Percentiles rank a stretch among this genome's conserved stretches.
These are phyloP conservation scores for Colletotrichum siamense DNA, from an alignment of 2,329 filamentous ascomycete genomes.

Conservation along the genomic window DNA sequence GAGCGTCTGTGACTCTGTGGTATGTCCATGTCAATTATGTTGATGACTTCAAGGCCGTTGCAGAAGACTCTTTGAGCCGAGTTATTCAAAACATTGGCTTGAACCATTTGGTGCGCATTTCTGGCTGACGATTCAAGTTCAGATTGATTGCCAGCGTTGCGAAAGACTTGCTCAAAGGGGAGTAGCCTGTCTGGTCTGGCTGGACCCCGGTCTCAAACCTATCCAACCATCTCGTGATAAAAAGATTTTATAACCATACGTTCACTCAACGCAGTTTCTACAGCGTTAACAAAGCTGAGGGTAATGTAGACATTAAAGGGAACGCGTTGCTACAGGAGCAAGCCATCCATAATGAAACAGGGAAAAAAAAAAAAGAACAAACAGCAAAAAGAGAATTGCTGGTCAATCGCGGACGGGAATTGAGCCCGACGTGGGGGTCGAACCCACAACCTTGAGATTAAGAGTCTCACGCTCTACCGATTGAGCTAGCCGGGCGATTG, in stretches of 20 bases:
- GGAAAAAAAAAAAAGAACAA: not conserved
- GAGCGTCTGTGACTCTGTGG: not conserved
- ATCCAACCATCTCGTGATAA: not conserved
- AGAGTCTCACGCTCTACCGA: conserved; percentile 79
- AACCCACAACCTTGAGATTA: conserved; percentile 66
- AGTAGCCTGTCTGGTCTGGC: not conserved
- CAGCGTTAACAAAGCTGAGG: not conserved
- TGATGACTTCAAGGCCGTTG: not conserved
- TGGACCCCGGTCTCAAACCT: not conserved
- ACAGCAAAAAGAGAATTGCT: not conserved
- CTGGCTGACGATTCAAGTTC: not conserved
- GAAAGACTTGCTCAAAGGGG: not conserved
- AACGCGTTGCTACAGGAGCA: not conserved
- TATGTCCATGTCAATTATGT: not conserved
- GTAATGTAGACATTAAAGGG: no score
- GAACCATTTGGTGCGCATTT: not conserved
- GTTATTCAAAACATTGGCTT: not conserved
- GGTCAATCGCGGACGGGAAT: conserved; percentile 18
- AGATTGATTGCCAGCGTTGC: not conserved
- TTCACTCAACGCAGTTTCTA: not conserved
- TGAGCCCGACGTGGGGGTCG: conserved; percentile 35
- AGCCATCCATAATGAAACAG: not conserved
- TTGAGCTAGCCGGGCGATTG: conserved; percentile 65
- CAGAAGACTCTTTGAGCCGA: not conserved
- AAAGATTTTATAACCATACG: not conserved